Percentiles rank a stretch among this genome's conserved stretches.
phyloP scores from a whole-genome alignment of 164 flowering plant genomes.

The Litsea cubeba region DNA sequence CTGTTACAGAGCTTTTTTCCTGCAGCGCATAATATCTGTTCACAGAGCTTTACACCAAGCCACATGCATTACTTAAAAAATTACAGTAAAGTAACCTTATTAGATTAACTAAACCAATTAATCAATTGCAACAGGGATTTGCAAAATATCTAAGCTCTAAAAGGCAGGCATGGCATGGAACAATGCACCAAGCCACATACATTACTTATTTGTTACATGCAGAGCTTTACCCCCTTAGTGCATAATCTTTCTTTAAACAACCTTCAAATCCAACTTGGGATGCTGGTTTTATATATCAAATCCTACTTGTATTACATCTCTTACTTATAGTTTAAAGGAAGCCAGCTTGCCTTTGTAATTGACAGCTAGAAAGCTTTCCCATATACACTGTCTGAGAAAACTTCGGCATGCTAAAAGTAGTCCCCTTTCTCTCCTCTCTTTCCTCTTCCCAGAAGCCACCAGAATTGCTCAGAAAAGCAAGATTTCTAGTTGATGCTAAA shows the following conservation, averaged over 20 bases:
- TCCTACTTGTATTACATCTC: neutral
- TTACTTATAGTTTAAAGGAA: neutral
- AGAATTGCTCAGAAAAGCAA: neutral
- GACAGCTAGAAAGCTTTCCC: neutral
- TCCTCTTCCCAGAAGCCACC: conserved; percentile 1
- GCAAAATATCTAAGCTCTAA: neutral
- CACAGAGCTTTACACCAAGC: no score
- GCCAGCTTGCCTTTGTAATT: neutral
- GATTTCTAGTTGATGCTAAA: neutral
- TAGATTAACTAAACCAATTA: neutral
- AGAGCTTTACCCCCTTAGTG: neutral
- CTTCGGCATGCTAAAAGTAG: neutral
- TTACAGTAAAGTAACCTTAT: no score
- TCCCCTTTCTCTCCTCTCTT: neutral
- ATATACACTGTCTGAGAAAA: neutral
- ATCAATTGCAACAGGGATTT: neutral
- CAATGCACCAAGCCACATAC: neutral
- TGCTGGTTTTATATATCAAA: neutral
- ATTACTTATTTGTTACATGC: neutral
- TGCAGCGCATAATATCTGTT: no score
- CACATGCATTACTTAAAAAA: no score
- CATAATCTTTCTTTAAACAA: neutral
- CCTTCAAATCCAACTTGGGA: neutral
- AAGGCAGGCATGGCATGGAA: neutral
- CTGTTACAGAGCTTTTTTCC: no score